These are phyloP conservation scores for Bidens hawaiensis DNA, from an alignment of 140 eudicot species.

Conservation along the genomic window DNA sequence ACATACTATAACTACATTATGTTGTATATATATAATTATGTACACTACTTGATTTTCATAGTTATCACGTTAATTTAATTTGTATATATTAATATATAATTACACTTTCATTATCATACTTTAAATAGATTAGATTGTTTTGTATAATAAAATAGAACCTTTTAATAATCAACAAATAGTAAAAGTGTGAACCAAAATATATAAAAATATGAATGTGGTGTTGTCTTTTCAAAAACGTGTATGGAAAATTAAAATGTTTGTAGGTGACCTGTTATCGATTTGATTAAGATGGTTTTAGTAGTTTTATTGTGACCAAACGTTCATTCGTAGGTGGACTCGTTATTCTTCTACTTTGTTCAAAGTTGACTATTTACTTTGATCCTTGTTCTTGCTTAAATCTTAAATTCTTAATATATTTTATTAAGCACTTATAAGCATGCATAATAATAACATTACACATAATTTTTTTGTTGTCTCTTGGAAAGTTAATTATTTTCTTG, in stretches of 20 bases:
- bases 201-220: background rate
- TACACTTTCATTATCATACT: no score
- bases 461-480: background rate
- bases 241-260: constrained; percentile 7
- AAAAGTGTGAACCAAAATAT: no score
- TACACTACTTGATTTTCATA: no score
- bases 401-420: no score
- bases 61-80: no score
- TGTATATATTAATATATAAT: no score
- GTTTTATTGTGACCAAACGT: no score
- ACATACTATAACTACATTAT: no score
- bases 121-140: background rate
- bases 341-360: background rate
- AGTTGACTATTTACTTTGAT: constrained; percentile 9
- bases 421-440: no score
- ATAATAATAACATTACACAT: background rate
- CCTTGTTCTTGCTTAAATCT: background rate
- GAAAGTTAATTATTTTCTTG: no score
- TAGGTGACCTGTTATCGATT: background rate
- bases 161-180: background rate
- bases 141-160: background rate
- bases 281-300: no score
- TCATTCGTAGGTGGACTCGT: constrained; percentile 14
- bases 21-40: no score
- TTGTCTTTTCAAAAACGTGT: constrained; percentile 17